Evolutionary conservation across 1,139 yeast species (phyloP).

Genomic region (Debaryomyces robertsiae): DNA sequence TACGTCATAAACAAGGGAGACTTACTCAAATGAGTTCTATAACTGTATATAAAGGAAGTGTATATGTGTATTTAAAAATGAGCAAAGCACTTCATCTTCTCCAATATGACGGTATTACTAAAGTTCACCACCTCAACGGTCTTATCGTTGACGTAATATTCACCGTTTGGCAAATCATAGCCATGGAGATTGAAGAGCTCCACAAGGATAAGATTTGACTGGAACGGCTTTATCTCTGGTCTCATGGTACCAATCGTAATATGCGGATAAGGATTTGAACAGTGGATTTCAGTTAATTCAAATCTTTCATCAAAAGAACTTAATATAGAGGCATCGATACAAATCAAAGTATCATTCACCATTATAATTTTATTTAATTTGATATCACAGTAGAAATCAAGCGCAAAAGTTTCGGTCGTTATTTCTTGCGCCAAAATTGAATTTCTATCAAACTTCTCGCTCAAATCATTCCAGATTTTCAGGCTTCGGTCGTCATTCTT

Average conservation of each 20-base stretch:
- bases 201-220: slow-evolving; percentile 31
- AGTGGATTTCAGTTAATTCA: slow-evolving; percentile 21
- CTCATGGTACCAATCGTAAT: slow-evolving; percentile 71
- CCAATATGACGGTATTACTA: slow-evolving; percentile 13
- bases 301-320: slow-evolving; percentile 26
- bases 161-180: slow-evolving; percentile 14
- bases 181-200: slow-evolving; percentile 14
- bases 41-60: neutral
- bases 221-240: slow-evolving; percentile 48
- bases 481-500: slow-evolving; percentile 25
- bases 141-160: slow-evolving; percentile 10
- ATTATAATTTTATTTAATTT: slow-evolving; percentile 50
- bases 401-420: slow-evolving; percentile 8
- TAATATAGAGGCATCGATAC: slow-evolving; percentile 53
- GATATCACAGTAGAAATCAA: slow-evolving; percentile 38
- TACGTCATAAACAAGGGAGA: slow-evolving; percentile 85
- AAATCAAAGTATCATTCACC: slow-evolving; percentile 51
- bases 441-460: slow-evolving; percentile 15
- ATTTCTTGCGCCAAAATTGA: slow-evolving; percentile 13
- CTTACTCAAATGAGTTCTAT: slow-evolving; percentile 19
- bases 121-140: slow-evolving; percentile 16
- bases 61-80: slow-evolving; percentile 14
- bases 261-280: slow-evolving; percentile 59
- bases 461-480: slow-evolving; percentile 27
- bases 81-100: slow-evolving; percentile 24